A percentile compares a stretch with the other conserved stretches of the same genome.
Evolutionary conservation across 495 filamentous ascomycete species (phyloP).

Genomic region (Glarea lozoyensis): DNA sequence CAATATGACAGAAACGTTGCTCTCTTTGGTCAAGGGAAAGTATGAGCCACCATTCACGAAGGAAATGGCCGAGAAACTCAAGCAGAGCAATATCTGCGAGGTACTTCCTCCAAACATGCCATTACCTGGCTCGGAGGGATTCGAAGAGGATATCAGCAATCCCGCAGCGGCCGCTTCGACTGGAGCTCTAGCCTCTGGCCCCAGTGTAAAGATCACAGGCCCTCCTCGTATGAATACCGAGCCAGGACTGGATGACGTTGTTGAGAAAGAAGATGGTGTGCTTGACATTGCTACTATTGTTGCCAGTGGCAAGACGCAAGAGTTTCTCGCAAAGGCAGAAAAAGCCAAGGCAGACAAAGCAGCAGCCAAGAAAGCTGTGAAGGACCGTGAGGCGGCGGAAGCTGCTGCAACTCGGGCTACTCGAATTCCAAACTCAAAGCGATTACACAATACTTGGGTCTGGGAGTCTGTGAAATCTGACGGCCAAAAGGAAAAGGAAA

Average conservation of each 20-base stretch:
- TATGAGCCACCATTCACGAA: conserved; percentile 57
- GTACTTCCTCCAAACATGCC: conserved; percentile 63
- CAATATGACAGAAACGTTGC: conserved; percentile 70
- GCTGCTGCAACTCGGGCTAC: conserved; percentile 47
- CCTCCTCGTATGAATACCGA: conserved; percentile 34
- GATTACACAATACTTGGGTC: conserved; percentile 66
- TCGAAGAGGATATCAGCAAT: conserved; percentile 44
- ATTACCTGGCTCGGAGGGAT: conserved; percentile 41
- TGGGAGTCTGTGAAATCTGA: too few relatives aligned
- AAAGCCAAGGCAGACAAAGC: conserved; percentile 76
- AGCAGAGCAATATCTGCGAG: conserved; percentile 81
- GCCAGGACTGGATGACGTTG: conserved; percentile 42
- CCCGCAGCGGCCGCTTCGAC: conserved; percentile 48
- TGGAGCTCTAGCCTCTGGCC: conserved; percentile 29
- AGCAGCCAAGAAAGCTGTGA: conserved; percentile 26
- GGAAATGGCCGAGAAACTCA: conserved; percentile 94
- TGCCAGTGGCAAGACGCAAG: conserved; percentile 78
- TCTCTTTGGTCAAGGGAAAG: conserved; percentile 61
- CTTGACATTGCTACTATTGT: conserved; percentile 93
- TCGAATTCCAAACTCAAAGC: conserved; percentile 74
- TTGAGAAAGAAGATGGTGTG: conserved; percentile 52
- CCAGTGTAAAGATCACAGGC: conserved; percentile 21
- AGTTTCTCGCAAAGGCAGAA: conserved; percentile 85
- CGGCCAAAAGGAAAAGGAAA: conserved; percentile 27
- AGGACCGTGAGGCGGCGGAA: conserved; percentile 45